A percentile compares a stretch with the other conserved stretches of the same genome.
phyloP scores from a whole-genome alignment of 345 rosid species.

The Salix koriyanagi region DNA sequence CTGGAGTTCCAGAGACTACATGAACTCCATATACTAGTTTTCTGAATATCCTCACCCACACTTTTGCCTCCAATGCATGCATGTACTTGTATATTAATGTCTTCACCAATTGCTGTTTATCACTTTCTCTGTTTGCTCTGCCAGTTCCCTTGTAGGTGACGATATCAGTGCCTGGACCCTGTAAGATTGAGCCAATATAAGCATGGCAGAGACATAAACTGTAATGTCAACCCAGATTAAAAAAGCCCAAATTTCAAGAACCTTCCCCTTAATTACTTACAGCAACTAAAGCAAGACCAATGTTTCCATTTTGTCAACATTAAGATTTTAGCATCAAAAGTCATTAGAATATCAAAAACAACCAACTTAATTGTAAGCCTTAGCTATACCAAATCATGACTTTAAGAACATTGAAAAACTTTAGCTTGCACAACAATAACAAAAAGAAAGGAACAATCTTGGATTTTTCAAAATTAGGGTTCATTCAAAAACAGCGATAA shows the following conservation, averaged over 20 bases:
- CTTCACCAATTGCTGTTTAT: slow-evolving; percentile 68
- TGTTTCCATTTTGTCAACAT: neutral
- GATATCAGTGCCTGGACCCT: slow-evolving; percentile 95
- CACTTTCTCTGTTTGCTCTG: slow-evolving; percentile 82
- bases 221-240: neutral
- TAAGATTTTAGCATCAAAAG: neutral
- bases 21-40: slow-evolving; percentile 64
- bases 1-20: slow-evolving; percentile 95
- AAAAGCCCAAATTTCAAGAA: neutral
- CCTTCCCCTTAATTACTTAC: neutral
- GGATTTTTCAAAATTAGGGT: neutral
- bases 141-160: slow-evolving; percentile 95
- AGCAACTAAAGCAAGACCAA: neutral
- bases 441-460: neutral
- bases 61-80: slow-evolving; percentile 94
- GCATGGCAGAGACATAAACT: neutral
- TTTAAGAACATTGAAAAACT: neutral
- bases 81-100: slow-evolving; percentile 75
- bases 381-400: neutral
- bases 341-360: neutral
- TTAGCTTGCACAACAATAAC: neutral
- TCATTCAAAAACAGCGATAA: neutral
- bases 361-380: neutral
- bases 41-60: slow-evolving; percentile 92
- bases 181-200: neutral